Percentiles rank a stretch among this genome's conserved stretches.
phyloP scores from a whole-genome alignment of 2,329 filamentous ascomycete species.

The Beauveria asiatica region DNA sequence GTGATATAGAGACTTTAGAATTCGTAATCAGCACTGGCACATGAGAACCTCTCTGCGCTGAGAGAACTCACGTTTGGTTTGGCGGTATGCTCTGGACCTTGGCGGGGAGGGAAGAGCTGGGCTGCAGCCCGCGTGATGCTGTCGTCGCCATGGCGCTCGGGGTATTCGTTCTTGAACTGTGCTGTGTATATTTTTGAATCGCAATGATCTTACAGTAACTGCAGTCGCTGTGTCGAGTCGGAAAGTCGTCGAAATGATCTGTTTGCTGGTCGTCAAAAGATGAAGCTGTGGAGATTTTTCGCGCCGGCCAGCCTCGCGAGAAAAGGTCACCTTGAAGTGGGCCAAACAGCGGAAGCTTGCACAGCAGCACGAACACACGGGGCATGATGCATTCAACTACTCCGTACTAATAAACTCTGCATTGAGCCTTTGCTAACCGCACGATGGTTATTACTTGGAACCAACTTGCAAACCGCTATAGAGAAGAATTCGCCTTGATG shows the following conservation, averaged over 20 bases:
- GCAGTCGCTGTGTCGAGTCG: background rate
- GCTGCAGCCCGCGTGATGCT: slow-evolving; percentile 30
- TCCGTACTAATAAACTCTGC: background rate
- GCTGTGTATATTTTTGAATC: background rate
- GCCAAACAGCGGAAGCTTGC: background rate
- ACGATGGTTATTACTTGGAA: background rate
- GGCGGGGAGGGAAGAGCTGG: slow-evolving; percentile 34
- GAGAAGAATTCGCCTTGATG: background rate
- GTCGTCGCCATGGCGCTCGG: slow-evolving; percentile 20
- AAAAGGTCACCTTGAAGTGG: slow-evolving; percentile 1
- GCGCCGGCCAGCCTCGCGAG: slow-evolving; percentile 1
- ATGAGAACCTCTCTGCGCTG: background rate
- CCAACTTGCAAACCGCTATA: background rate
- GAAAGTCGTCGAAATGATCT: slow-evolving; percentile 26
- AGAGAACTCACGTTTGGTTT: slow-evolving; percentile 61
- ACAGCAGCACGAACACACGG: background rate
- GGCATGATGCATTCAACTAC: background rate
- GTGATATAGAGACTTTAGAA: slow-evolving; percentile 68
- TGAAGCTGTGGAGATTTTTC: slow-evolving; percentile 9
- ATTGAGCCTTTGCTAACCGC: background rate
- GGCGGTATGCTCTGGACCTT: slow-evolving; percentile 52
- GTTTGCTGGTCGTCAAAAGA: slow-evolving; percentile 21
- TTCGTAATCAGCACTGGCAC: slow-evolving; percentile 5
- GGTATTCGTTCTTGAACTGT: background rate
- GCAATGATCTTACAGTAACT: background rate